phyloP scores from a whole-genome alignment of 148 eudicot genomes.

The Persicaria tinctoria region DNA sequence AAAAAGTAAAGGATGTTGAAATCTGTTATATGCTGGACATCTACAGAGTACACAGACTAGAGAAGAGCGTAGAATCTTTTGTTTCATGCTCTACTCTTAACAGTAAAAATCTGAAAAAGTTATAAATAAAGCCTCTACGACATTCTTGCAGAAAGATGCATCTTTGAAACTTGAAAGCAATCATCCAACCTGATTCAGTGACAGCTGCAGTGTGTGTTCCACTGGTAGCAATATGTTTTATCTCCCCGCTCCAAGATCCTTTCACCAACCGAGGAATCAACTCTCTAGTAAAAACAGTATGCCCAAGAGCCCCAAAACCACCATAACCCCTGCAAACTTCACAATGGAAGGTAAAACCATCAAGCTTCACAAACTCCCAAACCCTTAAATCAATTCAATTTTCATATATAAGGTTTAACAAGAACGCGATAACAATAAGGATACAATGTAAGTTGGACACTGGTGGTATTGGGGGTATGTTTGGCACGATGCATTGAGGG shows the following conservation, averaged over 20 bases:
- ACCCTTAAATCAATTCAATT: background rate
- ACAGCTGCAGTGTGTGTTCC: conserved; percentile 96
- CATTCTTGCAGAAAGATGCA: background rate
- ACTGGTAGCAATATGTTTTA: conserved; percentile 72
- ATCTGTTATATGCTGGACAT: background rate
- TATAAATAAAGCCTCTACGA: background rate
- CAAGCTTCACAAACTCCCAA: conserved; percentile 24
- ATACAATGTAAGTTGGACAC: background rate
- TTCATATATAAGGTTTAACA: background rate
- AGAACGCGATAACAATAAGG: background rate
- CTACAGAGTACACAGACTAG: background rate
- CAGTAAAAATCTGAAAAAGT: background rate
- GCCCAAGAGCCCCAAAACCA: conserved; percentile 98
- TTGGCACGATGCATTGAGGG: no score
- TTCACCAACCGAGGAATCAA: conserved; percentile 71
- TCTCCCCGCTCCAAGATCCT: conserved; percentile 67
- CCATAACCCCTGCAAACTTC: conserved; percentile 99
- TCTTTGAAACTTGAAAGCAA: background rate
- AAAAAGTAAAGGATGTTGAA: background rate
- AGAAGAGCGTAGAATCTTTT: background rate
- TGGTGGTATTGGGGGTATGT: background rate
- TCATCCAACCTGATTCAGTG: conserved; percentile 56
- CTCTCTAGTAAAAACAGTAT: conserved; percentile 77
- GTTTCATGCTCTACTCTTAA: background rate
- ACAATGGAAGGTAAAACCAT: conserved; percentile 35